Conservation (phyloP, 2,329 filamentous ascomycete species). For the Alternaria solani region DNA sequence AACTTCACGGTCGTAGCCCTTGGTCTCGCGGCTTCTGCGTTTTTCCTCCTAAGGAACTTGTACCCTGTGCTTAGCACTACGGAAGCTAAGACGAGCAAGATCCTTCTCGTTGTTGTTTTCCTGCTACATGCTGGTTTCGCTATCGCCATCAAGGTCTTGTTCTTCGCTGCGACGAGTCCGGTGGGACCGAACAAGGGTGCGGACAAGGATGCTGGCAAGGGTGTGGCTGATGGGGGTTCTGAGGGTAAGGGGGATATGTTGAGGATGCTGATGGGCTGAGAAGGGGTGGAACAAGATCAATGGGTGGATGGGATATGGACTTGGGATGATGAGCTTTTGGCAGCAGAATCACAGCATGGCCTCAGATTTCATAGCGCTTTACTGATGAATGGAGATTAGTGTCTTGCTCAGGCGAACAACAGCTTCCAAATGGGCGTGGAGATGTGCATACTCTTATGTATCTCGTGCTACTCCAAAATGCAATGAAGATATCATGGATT, state of each 20-base stretch:
- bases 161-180: constrained; percentile 74
- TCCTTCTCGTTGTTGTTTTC: constrained; percentile 83
- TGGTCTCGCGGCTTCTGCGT: constrained; percentile 49
- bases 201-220: constrained; percentile 27
- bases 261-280: constrained; percentile 15
- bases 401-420: too few species aligned
- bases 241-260: constrained; percentile 21
- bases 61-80: constrained; percentile 89
- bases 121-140: constrained; percentile 87
- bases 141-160: constrained; percentile 93
- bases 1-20: constrained; percentile 95
- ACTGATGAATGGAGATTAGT: background rate
- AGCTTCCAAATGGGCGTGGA: background rate
- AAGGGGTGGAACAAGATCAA: background rate
- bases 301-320: too few species aligned
- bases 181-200: constrained; percentile 39
- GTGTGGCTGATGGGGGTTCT: background rate
- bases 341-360: background rate
- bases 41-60: constrained; percentile 52
- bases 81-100: constrained; percentile 89
- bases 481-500: background rate
- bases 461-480: background rate
- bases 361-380: background rate
- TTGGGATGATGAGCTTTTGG: background rate
- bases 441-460: background rate